Evolutionary conservation across 148 eudicot genomes (phyloP), one percentile per base, ranked within the genome.

Genomic region (Chenopodium quinoa): DNA sequence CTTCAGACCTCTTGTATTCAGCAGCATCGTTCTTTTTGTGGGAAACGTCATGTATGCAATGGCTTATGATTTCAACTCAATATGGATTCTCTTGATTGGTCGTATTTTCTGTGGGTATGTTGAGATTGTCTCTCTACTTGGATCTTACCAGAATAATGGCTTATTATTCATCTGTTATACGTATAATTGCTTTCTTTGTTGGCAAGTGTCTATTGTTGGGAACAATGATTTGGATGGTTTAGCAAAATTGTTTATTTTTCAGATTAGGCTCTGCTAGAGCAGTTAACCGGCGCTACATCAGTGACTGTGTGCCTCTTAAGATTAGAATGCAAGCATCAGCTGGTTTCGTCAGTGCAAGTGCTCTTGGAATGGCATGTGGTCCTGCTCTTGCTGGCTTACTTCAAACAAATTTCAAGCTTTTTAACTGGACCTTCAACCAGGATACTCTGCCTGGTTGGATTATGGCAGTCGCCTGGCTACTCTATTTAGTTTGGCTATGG

Each of bases 291-390:
- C 89, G 97, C 20, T 92, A 92, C 78, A 92, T 92, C 73, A 91
- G 97, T 78, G 97, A 92, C 69, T 92, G 97, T 77, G 97, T 92
- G n/a, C 97, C 97, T 29, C 84, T 91, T 34, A 92, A 87, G 70
- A 87, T 91, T 66, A 90, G 94, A 34, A 85, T 91, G 94, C 97
- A 92, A 85, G 94, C 97, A 80, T 92, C 97, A 75, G 97, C 97
- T 48, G 97, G 89, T 75, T 92, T 92, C 80, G 97, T 92, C 67
- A 92, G 97, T 84, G 97, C 97, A 54, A 92, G 97, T 86, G 97
- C 94, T 81, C 91, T 91, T 67, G 97, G 97, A 82, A 92, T 92
- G 97, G 97, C 97, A 68, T 92, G 97, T 89, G 97, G 97, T 22
- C 97, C 97, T 63, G 97, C 97, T 65, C 86, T 92, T 82, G 97